These are phyloP conservation scores for Millerozyma acaciae DNA, from an alignment of 805 yeast genomes.

Conservation along the genomic window DNA sequence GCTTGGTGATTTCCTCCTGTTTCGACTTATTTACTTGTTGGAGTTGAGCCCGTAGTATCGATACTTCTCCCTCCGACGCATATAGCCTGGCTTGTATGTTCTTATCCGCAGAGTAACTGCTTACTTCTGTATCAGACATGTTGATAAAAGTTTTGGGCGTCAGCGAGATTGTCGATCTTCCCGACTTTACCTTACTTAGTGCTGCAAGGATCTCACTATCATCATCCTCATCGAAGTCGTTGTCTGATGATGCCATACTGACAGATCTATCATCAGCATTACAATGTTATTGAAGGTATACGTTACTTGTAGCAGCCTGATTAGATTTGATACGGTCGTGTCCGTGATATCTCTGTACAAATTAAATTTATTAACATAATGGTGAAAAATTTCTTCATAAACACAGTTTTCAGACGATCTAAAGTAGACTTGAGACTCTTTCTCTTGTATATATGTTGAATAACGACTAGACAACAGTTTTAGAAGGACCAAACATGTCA, in stretches of 20 bases:
- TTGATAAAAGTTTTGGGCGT: background rate
- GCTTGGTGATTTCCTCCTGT: constrained; percentile 30
- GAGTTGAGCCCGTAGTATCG: constrained; percentile 67
- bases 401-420: background rate
- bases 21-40: constrained; percentile 41
- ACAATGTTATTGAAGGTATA: too few relatives aligned
- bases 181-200: constrained; percentile 21
- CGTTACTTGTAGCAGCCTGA: too few relatives aligned
- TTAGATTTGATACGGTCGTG: too few relatives aligned
- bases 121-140: too few relatives aligned
- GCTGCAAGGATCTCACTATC: constrained; percentile 47
- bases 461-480: too few relatives aligned
- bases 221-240: constrained; percentile 36
- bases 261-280: too few relatives aligned
- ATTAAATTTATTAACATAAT: too few relatives aligned
- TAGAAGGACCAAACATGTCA: constrained; percentile 3
- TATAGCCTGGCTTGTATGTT: constrained; percentile 30
- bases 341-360: too few relatives aligned
- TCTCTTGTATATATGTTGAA: background rate
- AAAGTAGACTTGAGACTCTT: background rate
- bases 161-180: constrained; percentile 4
- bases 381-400: too few relatives aligned
- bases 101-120: constrained; percentile 7
- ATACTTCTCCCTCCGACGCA: constrained; percentile 73
- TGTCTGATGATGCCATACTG: constrained; percentile 16